A percentile compares a stretch with the other conserved stretches of the same genome.
Conservation (phyloP, 352 stramenopile genomes). For the Phytophthora citricola region DNA sequence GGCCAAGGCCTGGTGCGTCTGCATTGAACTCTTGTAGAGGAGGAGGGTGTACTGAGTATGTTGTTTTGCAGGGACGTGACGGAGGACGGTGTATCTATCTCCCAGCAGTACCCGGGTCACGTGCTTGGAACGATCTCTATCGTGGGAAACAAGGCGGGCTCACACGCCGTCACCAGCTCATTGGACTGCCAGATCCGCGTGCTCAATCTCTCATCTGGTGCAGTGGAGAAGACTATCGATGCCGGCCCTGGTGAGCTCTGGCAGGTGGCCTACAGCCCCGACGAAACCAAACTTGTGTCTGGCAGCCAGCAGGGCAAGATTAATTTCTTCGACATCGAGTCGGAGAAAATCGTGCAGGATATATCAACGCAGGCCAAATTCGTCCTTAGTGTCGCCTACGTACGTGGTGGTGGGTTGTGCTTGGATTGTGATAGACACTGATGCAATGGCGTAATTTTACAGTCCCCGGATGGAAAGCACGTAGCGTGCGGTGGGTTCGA, state of each 20-base stretch:
- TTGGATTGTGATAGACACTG: neutral
- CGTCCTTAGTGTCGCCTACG: slow-evolving; percentile 78
- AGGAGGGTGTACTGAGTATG: neutral
- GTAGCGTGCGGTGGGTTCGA: slow-evolving; percentile 85
- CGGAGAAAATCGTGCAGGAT: slow-evolving; percentile 80
- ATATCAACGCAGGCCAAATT: slow-evolving; percentile 80
- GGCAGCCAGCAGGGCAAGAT: slow-evolving; percentile 89
- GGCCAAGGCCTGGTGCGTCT: slow-evolving; percentile 82
- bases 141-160: slow-evolving; percentile 80
- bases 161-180: slow-evolving; percentile 80
- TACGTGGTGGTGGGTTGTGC: slow-evolving; percentile 34
- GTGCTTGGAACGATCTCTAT: slow-evolving; percentile 89
- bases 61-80: slow-evolving; percentile 59
- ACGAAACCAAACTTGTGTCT: slow-evolving; percentile 83
- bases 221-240: slow-evolving; percentile 87
- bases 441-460: slow-evolving; percentile 1
- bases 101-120: slow-evolving; percentile 85
- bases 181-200: slow-evolving; percentile 87
- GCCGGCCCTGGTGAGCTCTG: slow-evolving; percentile 88
- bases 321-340: slow-evolving; percentile 86
- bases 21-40: neutral
- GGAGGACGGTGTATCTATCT: slow-evolving; percentile 73
- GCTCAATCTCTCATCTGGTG: slow-evolving; percentile 73
- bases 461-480: slow-evolving; percentile 86
- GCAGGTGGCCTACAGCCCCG: slow-evolving; percentile 85